These are phyloP conservation scores for Pseudogymnoascus sp. DNA, from an alignment of 2,329 filamentous ascomycete genomes.

Conservation along the genomic window DNA sequence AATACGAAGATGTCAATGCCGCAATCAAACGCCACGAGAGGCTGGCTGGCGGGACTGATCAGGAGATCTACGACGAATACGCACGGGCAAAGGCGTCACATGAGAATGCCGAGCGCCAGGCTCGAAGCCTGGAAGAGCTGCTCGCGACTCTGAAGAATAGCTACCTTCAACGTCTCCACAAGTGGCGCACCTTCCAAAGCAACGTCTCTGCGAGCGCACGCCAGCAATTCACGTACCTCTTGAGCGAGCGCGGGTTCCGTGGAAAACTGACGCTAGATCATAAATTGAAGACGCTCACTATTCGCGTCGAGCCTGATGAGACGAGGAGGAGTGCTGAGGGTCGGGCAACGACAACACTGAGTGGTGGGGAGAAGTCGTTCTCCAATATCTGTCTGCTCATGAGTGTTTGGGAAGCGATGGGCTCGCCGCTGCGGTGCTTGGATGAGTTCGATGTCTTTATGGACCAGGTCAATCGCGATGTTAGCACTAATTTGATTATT, in stretches of 20 bases:
- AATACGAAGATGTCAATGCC: conserved; percentile 50
- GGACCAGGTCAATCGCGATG: conserved; percentile 91
- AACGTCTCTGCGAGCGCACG: conserved; percentile 80
- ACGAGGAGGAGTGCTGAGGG: conserved; percentile 63
- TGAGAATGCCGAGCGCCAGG: conserved; percentile 36
- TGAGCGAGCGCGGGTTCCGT: conserved; percentile 82
- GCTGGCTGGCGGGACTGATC: conserved; percentile 48
- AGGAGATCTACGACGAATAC: conserved; percentile 50
- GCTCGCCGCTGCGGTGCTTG: conserved; percentile 84
- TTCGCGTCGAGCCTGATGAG: conserved; percentile 65
- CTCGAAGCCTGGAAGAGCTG: conserved; percentile 37
- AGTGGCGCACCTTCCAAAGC: conserved; percentile 75
- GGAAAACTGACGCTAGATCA: conserved; percentile 77
- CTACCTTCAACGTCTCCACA: conserved; percentile 58
- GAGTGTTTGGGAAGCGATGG: conserved; percentile 96
- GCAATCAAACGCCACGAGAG: neutral
- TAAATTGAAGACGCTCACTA: conserved; percentile 60
- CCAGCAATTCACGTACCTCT: conserved; percentile 77
- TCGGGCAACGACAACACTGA: conserved; percentile 82
- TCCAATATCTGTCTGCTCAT: conserved; percentile 91
- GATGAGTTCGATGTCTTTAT: conserved; percentile 99
- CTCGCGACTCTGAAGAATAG: conserved; percentile 45
- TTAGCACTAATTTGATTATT: conserved; percentile 91
- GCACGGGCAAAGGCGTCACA: conserved; percentile 32
- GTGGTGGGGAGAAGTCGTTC: conserved; percentile 95